A percentile compares a stretch with the other conserved stretches of the same genome.
These are phyloP conservation scores for Talaromyces ruber DNA, from an alignment of 495 filamentous ascomycete genomes.

Conservation along the genomic window DNA sequence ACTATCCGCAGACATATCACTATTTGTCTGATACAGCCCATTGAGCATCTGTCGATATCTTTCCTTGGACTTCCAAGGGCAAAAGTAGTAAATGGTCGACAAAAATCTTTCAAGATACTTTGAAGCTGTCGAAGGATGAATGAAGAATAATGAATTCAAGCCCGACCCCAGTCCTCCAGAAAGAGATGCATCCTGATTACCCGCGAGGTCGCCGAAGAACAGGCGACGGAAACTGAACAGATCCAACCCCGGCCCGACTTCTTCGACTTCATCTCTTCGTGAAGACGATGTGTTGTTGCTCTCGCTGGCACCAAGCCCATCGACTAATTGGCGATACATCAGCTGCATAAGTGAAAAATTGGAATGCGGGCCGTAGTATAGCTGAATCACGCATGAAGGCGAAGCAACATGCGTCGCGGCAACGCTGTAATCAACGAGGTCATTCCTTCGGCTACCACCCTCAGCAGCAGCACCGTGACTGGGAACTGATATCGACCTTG, in stretches of 20 bases:
- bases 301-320: background rate
- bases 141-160: background rate
- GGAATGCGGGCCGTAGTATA: slow-evolving; percentile 39
- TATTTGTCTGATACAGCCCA: slow-evolving; percentile 16
- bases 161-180: slow-evolving; percentile 4
- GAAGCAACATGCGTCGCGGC: slow-evolving; percentile 38
- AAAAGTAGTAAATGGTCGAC: slow-evolving; percentile 23
- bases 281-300: slow-evolving; percentile 8
- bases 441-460: background rate
- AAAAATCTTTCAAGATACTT: slow-evolving; percentile 25
- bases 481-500: background rate
- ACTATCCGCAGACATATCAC: slow-evolving; percentile 5
- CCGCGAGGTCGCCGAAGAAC: slow-evolving; percentile 32
- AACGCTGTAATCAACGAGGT: slow-evolving; percentile 26
- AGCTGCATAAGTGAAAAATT: slow-evolving; percentile 39
- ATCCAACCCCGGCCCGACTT: slow-evolving; percentile 35
- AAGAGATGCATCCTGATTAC: slow-evolving; percentile 16
- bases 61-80: slow-evolving; percentile 22
- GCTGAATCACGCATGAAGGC: slow-evolving; percentile 32
- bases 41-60: slow-evolving; percentile 22
- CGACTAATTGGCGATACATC: slow-evolving; percentile 29
- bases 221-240: slow-evolving; percentile 36
- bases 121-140: slow-evolving; percentile 13
- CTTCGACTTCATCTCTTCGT: slow-evolving; percentile 25
- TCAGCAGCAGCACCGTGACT: background rate